Evolutionary conservation across 495 filamentous ascomycete genomes (phyloP).

Genomic region (Hyaloscypha hepaticicola): DNA sequence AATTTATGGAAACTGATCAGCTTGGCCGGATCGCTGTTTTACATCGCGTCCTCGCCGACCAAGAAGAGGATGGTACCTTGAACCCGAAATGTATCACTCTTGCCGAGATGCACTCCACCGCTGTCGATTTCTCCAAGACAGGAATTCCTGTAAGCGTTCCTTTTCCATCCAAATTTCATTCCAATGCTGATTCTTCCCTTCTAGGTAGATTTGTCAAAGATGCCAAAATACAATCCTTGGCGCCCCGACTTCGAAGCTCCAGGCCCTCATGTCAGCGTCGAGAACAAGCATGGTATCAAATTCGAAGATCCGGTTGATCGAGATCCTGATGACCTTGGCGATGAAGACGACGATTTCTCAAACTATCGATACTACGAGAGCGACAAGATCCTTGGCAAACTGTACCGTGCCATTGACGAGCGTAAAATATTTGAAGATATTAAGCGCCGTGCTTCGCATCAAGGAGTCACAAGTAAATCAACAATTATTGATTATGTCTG

Average conservation of each 20-base stretch:
- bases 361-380: conserved; percentile 62
- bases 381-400: conserved; percentile 64
- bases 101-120: conserved; percentile 69
- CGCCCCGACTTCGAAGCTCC: conserved; percentile 68
- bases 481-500: conserved; percentile 48
- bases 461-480: conserved; percentile 22
- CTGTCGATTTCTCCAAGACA: conserved; percentile 82
- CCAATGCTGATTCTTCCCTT: background rate
- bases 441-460: conserved; percentile 36
- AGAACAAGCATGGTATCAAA: conserved; percentile 43
- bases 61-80: conserved; percentile 50
- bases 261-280: conserved; percentile 57
- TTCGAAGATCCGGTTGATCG: conserved; percentile 38
- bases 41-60: conserved; percentile 70
- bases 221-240: conserved; percentile 40
- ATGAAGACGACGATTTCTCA: conserved; percentile 51
- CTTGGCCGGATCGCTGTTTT: conserved; percentile 66
- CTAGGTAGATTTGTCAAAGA: conserved; percentile 42
- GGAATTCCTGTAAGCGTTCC: conserved; percentile 59
- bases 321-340: conserved; percentile 47
- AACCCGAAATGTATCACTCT: conserved; percentile 55
- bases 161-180: background rate
- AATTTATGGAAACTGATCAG: conserved; percentile 76
- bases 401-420: conserved; percentile 78
- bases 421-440: conserved; percentile 59